Conservation (phyloP, 768 basidiomycete species). For the Leccinum subtestaceum region DNA sequence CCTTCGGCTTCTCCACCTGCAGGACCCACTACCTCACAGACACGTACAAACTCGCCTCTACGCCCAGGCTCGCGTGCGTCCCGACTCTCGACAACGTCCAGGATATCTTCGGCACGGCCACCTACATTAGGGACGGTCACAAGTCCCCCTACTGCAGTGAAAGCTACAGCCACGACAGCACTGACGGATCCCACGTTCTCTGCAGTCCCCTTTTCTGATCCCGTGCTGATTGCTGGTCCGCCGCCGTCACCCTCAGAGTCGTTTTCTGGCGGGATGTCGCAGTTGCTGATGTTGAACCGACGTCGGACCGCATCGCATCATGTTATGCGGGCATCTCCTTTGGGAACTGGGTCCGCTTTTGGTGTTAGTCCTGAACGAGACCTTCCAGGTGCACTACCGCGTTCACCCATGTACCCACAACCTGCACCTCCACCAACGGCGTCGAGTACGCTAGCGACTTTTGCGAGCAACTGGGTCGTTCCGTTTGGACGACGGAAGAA, state of each 20-base stretch:
- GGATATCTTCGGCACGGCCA: constrained; percentile 61
- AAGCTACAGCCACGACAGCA: constrained; percentile 68
- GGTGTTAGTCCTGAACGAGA: not conserved
- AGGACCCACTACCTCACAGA: constrained; percentile 34
- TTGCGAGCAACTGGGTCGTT: constrained; percentile 66
- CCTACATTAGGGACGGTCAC: constrained; percentile 54
- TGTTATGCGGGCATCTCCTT: constrained; percentile 47
- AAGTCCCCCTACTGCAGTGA: constrained; percentile 41
- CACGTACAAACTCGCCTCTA: constrained; percentile 50
- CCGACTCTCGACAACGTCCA: constrained; percentile 63
- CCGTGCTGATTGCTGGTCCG: constrained; percentile 34
- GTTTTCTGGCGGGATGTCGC: constrained; percentile 58
- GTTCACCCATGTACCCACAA: constrained; percentile 2
- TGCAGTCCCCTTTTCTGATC: constrained; percentile 40
- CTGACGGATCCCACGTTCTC: constrained; percentile 53
- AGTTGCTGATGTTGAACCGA: constrained; percentile 38
- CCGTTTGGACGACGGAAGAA: constrained; percentile 58
- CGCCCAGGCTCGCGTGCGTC: constrained; percentile 75
- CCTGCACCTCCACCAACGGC: constrained; percentile 36
- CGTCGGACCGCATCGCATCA: constrained; percentile 63
- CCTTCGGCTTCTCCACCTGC: constrained; percentile 23
- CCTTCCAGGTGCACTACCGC: constrained; percentile 7
- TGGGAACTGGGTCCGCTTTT: constrained; percentile 26
- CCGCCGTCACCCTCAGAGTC: constrained; percentile 64
- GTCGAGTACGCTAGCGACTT: constrained; percentile 51